Conservation (phyloP, 441 rosid genomes). For the Arabidopsis lyrata region DNA sequence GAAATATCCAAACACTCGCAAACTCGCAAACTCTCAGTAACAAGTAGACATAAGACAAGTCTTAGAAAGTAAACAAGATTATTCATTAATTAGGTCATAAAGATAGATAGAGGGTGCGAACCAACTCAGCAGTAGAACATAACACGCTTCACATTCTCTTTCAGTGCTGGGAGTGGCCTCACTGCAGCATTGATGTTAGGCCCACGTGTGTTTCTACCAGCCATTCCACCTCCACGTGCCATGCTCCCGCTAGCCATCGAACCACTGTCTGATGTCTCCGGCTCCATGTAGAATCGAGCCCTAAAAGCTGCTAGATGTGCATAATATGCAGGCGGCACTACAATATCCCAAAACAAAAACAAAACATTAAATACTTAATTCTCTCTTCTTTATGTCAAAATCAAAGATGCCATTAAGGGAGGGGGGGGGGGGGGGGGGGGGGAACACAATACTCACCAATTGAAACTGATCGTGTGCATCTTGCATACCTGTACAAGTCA, state of each 20-base stretch:
- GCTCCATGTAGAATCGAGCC: slow-evolving; percentile 97
- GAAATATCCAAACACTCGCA: neutral
- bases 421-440: too few relatives aligned
- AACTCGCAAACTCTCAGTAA: neutral
- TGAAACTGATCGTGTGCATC: slow-evolving; percentile 95
- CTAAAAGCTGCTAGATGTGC: slow-evolving; percentile 98
- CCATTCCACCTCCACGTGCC: slow-evolving; percentile 63
- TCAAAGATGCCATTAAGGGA: neutral
- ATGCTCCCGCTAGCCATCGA: slow-evolving; percentile 83
- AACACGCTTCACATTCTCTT: slow-evolving; percentile 86
- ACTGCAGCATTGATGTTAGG: slow-evolving; percentile 68
- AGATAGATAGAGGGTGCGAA: slow-evolving; percentile 10
- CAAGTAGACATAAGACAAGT: neutral
- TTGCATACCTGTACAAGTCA: slow-evolving; percentile 70
- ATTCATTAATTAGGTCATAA: neutral
- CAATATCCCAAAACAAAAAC: slow-evolving; percentile 8
- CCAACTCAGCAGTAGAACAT: slow-evolving; percentile 70
- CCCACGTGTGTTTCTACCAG: slow-evolving; percentile 63
- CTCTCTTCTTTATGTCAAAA: neutral
- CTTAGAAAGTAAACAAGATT: slow-evolving; percentile 7
- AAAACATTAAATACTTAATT: neutral
- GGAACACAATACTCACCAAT: slow-evolving; percentile 63
- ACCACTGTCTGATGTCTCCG: slow-evolving; percentile 97
- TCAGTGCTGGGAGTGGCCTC: slow-evolving; percentile 79
- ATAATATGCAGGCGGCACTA: slow-evolving; percentile 97